A percentile compares a stretch with the other conserved stretches of the same genome.
Evolutionary conservation across 257 asterid genomes (phyloP).

Genomic region (Capsicum chinense): DNA sequence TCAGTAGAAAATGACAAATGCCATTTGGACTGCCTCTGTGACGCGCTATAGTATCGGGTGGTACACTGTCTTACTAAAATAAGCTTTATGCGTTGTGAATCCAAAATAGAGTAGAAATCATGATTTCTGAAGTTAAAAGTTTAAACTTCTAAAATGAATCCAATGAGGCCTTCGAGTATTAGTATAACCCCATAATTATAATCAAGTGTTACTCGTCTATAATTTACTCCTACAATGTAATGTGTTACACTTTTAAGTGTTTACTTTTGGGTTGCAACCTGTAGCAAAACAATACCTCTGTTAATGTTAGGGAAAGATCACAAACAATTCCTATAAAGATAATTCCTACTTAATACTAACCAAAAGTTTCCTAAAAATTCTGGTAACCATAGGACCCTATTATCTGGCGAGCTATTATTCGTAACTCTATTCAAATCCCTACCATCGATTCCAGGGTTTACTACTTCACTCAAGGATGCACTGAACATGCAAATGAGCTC

Average conservation of each 20-base stretch:
- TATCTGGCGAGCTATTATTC: too few relatives aligned
- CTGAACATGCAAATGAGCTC: too few relatives aligned
- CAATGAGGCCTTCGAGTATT: conserved; percentile 98
- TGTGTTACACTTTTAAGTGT: conserved; percentile 91
- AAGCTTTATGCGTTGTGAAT: too few relatives aligned
- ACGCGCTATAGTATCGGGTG: too few relatives aligned
- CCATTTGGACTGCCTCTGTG: too few relatives aligned
- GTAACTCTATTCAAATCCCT: too few relatives aligned
- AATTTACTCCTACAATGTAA: conserved; percentile 75
- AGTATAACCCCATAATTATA: conserved; percentile 95
- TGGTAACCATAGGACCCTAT: too few relatives aligned
- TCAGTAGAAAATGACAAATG: too few relatives aligned
- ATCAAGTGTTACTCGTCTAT: conserved; percentile 88
- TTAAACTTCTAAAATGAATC: conserved; percentile 93
- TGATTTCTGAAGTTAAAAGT: neutral
- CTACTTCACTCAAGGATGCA: too few relatives aligned
- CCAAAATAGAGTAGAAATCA: neutral
- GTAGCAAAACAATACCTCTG: conserved; percentile 25
- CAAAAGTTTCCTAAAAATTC: too few relatives aligned
- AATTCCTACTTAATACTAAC: neutral
- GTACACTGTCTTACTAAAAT: too few relatives aligned
- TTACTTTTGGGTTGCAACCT: conserved; percentile 90
- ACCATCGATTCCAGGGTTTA: too few relatives aligned
- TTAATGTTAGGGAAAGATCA: neutral
- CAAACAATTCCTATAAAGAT: neutral